These are phyloP conservation scores for Vaucheria bursata DNA, from an alignment of 352 stramenopile genomes.

Conservation along the genomic window DNA sequence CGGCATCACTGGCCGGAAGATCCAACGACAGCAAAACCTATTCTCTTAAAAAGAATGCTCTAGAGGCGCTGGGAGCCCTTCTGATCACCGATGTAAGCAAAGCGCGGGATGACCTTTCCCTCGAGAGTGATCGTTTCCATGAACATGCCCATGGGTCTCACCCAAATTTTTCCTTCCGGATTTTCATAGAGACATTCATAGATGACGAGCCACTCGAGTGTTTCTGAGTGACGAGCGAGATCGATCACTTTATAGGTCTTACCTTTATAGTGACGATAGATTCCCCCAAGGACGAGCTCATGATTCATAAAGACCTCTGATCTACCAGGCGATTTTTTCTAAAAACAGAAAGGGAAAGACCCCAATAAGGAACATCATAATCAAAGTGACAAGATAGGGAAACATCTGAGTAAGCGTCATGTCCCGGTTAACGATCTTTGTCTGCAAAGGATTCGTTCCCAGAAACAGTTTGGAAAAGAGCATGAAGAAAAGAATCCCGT, in stretches of 20 bases:
- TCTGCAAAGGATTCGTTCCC: no score
- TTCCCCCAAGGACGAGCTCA: no score
- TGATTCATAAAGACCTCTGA: no score
- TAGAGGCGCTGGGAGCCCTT: not conserved
- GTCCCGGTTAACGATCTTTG: no score
- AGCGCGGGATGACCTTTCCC: not conserved
- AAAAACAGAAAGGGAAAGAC: no score
- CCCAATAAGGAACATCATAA: no score
- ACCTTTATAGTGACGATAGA: constrained; percentile 1
- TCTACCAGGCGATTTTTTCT: no score
- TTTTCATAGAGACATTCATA: not conserved
- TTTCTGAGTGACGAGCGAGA: not conserved
- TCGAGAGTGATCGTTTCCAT: not conserved
- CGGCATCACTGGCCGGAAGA: not conserved
- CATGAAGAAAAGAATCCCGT: no score
- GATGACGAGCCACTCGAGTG: not conserved
- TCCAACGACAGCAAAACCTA: not conserved
- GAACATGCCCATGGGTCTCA: not conserved
- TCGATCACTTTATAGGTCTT: not conserved
- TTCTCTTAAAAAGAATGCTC: not conserved
- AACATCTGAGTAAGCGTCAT: no score
- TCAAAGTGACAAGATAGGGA: no score
- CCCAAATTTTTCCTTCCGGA: not conserved
- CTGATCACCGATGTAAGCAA: constrained; percentile 1
- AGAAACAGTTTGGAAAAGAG: no score